phyloP scores from a whole-genome alignment of 805 yeast genomes.

The Monosporozyma servazzii region DNA sequence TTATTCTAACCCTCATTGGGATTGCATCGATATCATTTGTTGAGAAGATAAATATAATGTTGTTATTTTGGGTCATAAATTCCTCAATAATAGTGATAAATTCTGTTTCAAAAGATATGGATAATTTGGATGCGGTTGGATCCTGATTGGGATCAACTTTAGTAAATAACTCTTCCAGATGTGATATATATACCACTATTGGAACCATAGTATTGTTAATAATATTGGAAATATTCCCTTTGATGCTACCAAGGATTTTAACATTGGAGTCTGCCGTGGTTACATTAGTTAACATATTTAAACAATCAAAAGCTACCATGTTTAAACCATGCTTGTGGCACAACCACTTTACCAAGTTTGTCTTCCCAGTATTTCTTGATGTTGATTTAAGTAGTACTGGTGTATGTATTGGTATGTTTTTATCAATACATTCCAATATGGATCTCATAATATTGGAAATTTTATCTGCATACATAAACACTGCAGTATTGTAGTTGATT shows the following conservation, averaged over 20 bases:
- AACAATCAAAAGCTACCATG: slow-evolving; percentile 59
- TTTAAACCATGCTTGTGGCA: slow-evolving; percentile 56
- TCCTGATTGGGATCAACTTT: slow-evolving; percentile 52
- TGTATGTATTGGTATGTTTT: slow-evolving; percentile 40
- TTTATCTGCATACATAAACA: slow-evolving; percentile 42
- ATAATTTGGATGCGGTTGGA: slow-evolving; percentile 28
- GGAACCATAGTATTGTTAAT: slow-evolving; percentile 37
- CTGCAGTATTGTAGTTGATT: slow-evolving; percentile 29
- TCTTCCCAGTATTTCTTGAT: slow-evolving; percentile 72
- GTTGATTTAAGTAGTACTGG: slow-evolving; percentile 59
- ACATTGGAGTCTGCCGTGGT: slow-evolving; percentile 62
- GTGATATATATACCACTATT: slow-evolving; percentile 52
- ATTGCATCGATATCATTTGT: slow-evolving; percentile 59
- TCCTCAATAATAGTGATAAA: slow-evolving; percentile 50
- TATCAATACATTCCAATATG: slow-evolving; percentile 28
- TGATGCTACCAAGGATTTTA: slow-evolving; percentile 67
- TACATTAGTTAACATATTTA: slow-evolving; percentile 35
- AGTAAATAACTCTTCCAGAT: slow-evolving; percentile 66
- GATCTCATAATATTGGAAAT: slow-evolving; percentile 49
- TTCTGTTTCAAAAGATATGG: slow-evolving; percentile 35
- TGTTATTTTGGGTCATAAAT: slow-evolving; percentile 32
- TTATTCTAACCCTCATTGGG: slow-evolving; percentile 54
- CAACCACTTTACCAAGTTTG: slow-evolving; percentile 48
- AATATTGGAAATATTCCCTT: slow-evolving; percentile 66
- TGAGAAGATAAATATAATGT: slow-evolving; percentile 53